Evolutionary conservation across 257 asterid genomes (phyloP).

Genomic region (Ocimum tenuiflorum): DNA sequence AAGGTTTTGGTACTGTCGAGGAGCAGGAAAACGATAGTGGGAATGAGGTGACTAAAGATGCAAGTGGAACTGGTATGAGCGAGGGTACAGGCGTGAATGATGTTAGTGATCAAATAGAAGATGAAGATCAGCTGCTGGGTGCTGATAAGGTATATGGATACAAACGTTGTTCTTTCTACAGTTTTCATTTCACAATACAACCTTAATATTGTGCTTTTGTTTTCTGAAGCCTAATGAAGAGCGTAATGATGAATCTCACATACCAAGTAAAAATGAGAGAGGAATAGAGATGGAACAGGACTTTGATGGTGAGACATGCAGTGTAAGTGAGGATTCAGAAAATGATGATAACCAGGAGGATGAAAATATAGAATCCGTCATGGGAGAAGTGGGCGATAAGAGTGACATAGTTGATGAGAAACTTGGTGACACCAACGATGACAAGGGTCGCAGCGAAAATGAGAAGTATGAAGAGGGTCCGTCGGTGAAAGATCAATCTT

Average conservation of each 20-base stretch:
- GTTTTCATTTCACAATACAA: not conserved
- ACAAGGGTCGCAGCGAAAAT: constrained; percentile 29
- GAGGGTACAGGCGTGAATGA: constrained; percentile 80
- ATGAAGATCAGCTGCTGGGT: constrained; percentile 93
- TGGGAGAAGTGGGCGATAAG: constrained; percentile 70
- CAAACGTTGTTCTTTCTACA: not conserved
- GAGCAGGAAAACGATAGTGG: constrained; percentile 43
- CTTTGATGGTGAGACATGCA: constrained; percentile 49
- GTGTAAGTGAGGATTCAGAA: constrained; percentile 74
- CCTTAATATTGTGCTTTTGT: not conserved
- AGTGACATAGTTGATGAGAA: constrained; percentile 77
- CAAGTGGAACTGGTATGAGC: constrained; percentile 90
- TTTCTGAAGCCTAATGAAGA: constrained; percentile 55
- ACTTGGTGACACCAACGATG: constrained; percentile 39
- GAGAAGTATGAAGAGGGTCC: constrained; percentile 84
- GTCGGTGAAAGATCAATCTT: constrained; percentile 43
- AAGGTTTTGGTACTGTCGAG: constrained; percentile 66
- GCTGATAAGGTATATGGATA: constrained; percentile 44
- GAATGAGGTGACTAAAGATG: constrained; percentile 52
- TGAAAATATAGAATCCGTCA: constrained; percentile 65
- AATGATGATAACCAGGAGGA: constrained; percentile 39
- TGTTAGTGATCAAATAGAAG: constrained; percentile 78
- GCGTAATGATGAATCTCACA: constrained; percentile 36
- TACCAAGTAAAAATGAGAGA: constrained; percentile 58
- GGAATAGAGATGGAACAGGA: constrained; percentile 98